A percentile compares a stretch with the other conserved stretches of the same genome.
These are phyloP conservation scores for Turnera subulata DNA, from an alignment of 345 rosid genomes.

Conservation along the genomic window DNA sequence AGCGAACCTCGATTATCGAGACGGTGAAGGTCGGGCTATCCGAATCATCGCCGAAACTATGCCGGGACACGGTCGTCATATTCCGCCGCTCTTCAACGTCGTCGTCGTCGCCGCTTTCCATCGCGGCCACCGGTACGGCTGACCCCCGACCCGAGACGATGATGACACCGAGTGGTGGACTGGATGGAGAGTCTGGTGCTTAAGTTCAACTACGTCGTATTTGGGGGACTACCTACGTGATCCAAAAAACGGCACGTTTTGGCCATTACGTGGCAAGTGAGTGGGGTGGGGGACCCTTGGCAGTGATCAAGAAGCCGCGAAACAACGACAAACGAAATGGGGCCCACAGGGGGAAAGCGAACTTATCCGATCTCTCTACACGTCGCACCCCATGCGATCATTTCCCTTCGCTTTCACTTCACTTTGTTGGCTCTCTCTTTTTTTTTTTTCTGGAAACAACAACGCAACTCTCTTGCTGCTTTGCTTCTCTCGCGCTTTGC, in stretches of 20 bases:
- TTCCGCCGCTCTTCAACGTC: constrained; percentile 1
- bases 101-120: constrained; percentile 8
- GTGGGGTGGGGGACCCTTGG: too few relatives aligned
- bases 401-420: background rate
- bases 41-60: constrained; percentile 38
- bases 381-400: constrained; percentile 16
- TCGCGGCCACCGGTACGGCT: background rate
- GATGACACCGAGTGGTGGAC: too few relatives aligned
- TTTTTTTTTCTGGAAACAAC: constrained; percentile 6
- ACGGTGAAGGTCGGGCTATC: constrained; percentile 45
- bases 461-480: constrained; percentile 4
- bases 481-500: background rate
- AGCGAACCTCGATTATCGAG: constrained; percentile 64
- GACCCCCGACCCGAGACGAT: too few relatives aligned
- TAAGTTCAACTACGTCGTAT: too few relatives aligned
- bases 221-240: too few relatives aligned
- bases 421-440: background rate
- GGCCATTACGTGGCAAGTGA: too few relatives aligned
- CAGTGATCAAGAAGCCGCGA: too few relatives aligned
- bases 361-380: background rate
- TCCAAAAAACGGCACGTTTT: too few relatives aligned
- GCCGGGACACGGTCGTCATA: constrained; percentile 54
- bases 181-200: too few relatives aligned
- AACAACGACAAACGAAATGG: too few relatives aligned
- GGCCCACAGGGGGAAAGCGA: background rate